Evolutionary conservation across 495 filamentous ascomycete genomes (phyloP), one percentile per base, ranked within the genome.

Genomic region (Patellaria atrata): DNA sequence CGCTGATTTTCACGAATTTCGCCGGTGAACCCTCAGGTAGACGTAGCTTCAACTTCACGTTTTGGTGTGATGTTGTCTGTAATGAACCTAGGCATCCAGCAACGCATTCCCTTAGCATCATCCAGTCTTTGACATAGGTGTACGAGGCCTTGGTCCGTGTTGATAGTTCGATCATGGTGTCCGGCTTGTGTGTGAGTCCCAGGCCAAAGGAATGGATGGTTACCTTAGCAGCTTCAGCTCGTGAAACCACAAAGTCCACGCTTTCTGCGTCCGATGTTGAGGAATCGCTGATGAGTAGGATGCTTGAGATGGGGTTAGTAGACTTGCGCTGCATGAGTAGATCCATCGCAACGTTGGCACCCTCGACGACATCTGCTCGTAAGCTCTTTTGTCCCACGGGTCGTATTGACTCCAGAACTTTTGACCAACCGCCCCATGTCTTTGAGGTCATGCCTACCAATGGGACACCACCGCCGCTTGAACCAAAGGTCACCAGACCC

Each of bases 61-160:
- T 99, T 54, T 96, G 91, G 58, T 99, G 89, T n/a, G 91, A 96
- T 13, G 83, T 77, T 0, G 82, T 84, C 57, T 99, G 89, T 47
- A 96, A 64, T n/a, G 84, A 74, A 25, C 89, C 89, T 22, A 99
- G 59, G 52, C 91, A 96, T 16, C 89, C 89, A 12, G 89, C 91
- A 29, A 96, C 69, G 56, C 91, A 99, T 56, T 99, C 89, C 13
- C 89, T 76, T 21, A 99, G 68, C 86, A 94, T 96, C 89, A 96
- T 99, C 89, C 89, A 99, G 54, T 99, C 89, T 56, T 96, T 96
- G 48, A 96, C 86, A 50, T 96, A 99, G 4, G 85, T 86, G 48
- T 94, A 99, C 12, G 83, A 86, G 3, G 86, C 89, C 59, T 96
- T 99, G 5, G 89, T 99, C 33, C 87, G 71, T 19, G 82, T 86